Evolutionary conservation across 2,329 filamentous ascomycete genomes (phyloP).

Genomic region (Zymoseptoria passerinii): DNA sequence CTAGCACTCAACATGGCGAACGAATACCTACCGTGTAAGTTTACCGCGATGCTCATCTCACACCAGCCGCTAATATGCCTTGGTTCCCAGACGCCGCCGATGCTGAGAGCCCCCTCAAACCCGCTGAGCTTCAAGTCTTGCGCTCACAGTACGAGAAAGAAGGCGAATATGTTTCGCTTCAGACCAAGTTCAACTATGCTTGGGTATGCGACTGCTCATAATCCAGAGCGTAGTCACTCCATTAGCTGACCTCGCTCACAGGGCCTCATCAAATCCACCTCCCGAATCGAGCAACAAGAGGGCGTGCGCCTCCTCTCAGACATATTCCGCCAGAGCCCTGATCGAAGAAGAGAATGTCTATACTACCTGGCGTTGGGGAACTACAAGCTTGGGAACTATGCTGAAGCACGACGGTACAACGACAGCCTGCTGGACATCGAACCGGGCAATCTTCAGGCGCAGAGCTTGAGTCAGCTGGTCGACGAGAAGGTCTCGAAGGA

Average conservation of each 20-base stretch:
- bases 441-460: constrained; percentile 81
- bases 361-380: constrained; percentile 97
- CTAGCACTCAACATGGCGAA: constrained; percentile 27
- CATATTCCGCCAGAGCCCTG: constrained; percentile 88
- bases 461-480: constrained; percentile 76
- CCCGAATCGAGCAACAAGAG: constrained; percentile 53
- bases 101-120: constrained; percentile 89
- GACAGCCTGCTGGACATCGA: constrained; percentile 86
- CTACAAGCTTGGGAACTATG: constrained; percentile 97
- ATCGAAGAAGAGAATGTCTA: constrained; percentile 91
- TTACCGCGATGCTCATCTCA: background rate
- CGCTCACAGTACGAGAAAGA: constrained; percentile 95
- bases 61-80: constrained; percentile 20
- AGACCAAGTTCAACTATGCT: constrained; percentile 99
- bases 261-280: constrained; percentile 90
- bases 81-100: constrained; percentile 75
- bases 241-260: constrained; percentile 30
- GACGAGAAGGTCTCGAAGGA: constrained; percentile 96
- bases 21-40: constrained; percentile 44
- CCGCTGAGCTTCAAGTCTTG: constrained; percentile 84
- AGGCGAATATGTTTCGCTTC: constrained; percentile 89
- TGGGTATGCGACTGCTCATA: constrained; percentile 55
- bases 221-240: background rate
- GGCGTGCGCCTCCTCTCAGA: constrained; percentile 19
- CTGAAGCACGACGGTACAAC: constrained; percentile 88